Percentiles rank a stretch among this genome's conserved stretches.
Conservation (phyloP, 1,139 yeast species). For the Lodderomyces jiufengensis region DNA sequence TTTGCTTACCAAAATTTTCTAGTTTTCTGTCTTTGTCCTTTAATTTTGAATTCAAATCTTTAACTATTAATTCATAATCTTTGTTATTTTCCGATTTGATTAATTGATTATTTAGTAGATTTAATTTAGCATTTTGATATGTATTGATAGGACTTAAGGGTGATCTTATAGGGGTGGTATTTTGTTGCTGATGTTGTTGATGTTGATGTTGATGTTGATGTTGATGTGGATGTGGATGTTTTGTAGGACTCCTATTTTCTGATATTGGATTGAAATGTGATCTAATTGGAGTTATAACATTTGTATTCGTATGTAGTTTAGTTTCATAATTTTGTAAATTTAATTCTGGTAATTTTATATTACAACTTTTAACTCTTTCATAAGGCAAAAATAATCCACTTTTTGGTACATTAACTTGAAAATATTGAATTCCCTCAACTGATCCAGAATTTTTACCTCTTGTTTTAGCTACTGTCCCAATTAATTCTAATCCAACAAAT, state of each 20-base stretch:
- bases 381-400: slow-evolving; percentile 76
- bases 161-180: neutral
- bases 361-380: slow-evolving; percentile 50
- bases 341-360: slow-evolving; percentile 24
- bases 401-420: slow-evolving; percentile 52
- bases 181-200: neutral
- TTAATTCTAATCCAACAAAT: slow-evolving; percentile 86
- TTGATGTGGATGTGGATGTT: neutral
- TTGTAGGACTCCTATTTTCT: neutral
- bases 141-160: slow-evolving; percentile 9
- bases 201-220: neutral
- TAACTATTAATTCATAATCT: slow-evolving; percentile 41
- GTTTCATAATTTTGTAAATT: slow-evolving; percentile 4
- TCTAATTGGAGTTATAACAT: neutral
- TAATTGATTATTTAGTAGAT: slow-evolving; percentile 8
- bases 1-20: slow-evolving; percentile 47
- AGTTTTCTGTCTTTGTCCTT: slow-evolving; percentile 43
- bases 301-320: neutral
- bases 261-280: slow-evolving; percentile 2
- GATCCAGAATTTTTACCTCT: slow-evolving; percentile 46
- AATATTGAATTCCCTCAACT: slow-evolving; percentile 43
- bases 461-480: slow-evolving; percentile 53
- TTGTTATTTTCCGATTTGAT: slow-evolving; percentile 15
- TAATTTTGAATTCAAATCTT: slow-evolving; percentile 15
- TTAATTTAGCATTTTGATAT: slow-evolving; percentile 8